Conservation (phyloP, 352 stramenopile species). For the Saprolegnia diclina region DNA sequence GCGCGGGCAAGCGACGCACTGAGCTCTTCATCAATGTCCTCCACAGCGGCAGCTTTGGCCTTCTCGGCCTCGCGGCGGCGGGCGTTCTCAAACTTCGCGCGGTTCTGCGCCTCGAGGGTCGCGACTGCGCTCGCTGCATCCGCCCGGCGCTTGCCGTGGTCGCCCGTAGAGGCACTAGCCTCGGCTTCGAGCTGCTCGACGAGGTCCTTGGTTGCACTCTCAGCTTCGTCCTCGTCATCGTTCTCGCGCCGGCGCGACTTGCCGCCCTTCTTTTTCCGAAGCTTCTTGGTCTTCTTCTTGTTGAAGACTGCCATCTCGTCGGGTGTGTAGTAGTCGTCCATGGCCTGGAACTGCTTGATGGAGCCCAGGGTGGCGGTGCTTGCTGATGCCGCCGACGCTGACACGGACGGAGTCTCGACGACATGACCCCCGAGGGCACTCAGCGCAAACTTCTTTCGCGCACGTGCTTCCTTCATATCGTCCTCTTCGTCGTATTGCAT, state of each 20-base stretch:
- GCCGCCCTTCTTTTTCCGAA: slow-evolving; percentile 50
- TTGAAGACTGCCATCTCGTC: slow-evolving; percentile 82
- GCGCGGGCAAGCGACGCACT: slow-evolving; percentile 65
- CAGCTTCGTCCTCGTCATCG: slow-evolving; percentile 26
- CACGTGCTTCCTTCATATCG: slow-evolving; percentile 35
- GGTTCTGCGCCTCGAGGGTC: slow-evolving; percentile 37
- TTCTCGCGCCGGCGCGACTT: slow-evolving; percentile 36
- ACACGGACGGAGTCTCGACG: background rate
- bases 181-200: slow-evolving; percentile 66
- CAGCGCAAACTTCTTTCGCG: slow-evolving; percentile 22
- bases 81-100: slow-evolving; percentile 65
- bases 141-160: slow-evolving; percentile 56
- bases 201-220: slow-evolving; percentile 30
- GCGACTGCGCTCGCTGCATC: slow-evolving; percentile 27
- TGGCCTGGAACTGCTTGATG: slow-evolving; percentile 38
- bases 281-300: slow-evolving; percentile 75
- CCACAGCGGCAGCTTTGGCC: slow-evolving; percentile 28
- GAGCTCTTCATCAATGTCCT: slow-evolving; percentile 62
- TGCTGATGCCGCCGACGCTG: background rate
- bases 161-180: slow-evolving; percentile 32
- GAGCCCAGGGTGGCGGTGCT: slow-evolving; percentile 40
- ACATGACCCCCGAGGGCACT: slow-evolving; percentile 7
- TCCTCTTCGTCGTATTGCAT: slow-evolving; percentile 88
- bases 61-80: slow-evolving; percentile 52
- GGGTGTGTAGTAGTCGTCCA: slow-evolving; percentile 78